A percentile compares a stretch with the other conserved stretches of the same genome.
Evolutionary conservation across 2,329 filamentous ascomycete species (phyloP).

Genomic region (Aspergillus clavatus): DNA sequence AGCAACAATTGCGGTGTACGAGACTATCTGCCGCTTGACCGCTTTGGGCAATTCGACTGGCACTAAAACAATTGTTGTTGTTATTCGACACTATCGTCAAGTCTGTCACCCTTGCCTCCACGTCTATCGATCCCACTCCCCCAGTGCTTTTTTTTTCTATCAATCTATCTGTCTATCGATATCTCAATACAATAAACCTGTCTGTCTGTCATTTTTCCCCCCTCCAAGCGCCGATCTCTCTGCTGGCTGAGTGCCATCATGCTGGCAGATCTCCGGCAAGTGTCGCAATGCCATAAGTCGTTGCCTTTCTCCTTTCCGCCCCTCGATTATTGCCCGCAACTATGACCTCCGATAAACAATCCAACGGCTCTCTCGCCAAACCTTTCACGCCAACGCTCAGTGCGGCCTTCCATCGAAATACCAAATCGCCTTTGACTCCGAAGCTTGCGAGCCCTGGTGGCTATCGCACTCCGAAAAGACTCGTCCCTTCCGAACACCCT

Average conservation of each 20-base stretch:
- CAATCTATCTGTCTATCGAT: constrained; percentile 1
- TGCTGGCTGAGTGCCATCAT: constrained; percentile 31
- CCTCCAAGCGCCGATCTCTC: constrained; percentile 12
- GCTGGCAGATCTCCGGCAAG: constrained; percentile 24
- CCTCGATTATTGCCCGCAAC: constrained; percentile 34
- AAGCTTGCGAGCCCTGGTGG: constrained; percentile 48
- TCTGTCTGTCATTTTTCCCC: constrained; percentile 6
- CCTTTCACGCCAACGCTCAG: constrained; percentile 66
- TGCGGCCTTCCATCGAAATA: constrained; percentile 54
- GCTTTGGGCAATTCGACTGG: neutral
- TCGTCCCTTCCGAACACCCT: constrained; percentile 30
- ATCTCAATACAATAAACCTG: neutral
- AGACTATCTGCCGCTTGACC: neutral
- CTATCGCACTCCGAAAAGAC: constrained; percentile 30
- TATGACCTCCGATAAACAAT: constrained; percentile 51
- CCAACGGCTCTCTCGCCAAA: constrained; percentile 47
- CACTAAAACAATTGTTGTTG: neutral
- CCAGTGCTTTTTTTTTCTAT: no score
- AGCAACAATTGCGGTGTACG: neutral
- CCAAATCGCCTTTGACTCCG: constrained; percentile 55
- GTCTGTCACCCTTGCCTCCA: constrained; percentile 3
- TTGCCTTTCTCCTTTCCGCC: constrained; percentile 32
- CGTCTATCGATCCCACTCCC: no score
- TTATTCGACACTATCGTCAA: neutral
- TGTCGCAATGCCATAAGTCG: constrained; percentile 46